A percentile compares a stretch with the other conserved stretches of the same genome.
Evolutionary conservation across 805 yeast genomes (phyloP).

Genomic region (Metschnikowia aberdeeniae): DNA sequence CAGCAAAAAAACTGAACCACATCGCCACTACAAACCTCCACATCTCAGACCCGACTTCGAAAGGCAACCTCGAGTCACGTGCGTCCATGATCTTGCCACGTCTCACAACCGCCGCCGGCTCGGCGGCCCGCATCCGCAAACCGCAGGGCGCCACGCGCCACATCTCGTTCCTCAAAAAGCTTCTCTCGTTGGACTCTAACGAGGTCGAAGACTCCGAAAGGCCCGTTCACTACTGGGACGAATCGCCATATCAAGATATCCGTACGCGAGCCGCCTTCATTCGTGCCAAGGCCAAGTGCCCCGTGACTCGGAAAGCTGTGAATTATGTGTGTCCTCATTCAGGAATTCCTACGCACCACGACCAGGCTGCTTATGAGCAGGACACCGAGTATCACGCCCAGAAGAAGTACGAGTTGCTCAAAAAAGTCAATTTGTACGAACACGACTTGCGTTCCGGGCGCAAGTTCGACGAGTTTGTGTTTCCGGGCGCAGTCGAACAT

Average conservation of each 20-base stretch:
- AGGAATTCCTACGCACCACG: slow-evolving; percentile 96
- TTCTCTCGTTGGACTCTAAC: slow-evolving; percentile 33
- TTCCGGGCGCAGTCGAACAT: slow-evolving; percentile 73
- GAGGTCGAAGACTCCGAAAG: slow-evolving; percentile 26
- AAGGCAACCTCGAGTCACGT: background rate
- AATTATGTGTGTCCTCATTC: slow-evolving; percentile 86
- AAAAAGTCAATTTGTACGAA: slow-evolving; percentile 86
- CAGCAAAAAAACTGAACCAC: background rate
- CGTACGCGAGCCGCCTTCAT: slow-evolving; percentile 90
- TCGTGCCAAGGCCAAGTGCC: slow-evolving; percentile 83
- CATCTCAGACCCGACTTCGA: too few species aligned
- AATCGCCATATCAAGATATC: slow-evolving; percentile 82
- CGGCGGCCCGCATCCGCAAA: background rate
- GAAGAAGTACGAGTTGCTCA: slow-evolving; percentile 67
- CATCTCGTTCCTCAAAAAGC: slow-evolving; percentile 36
- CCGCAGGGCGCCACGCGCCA: background rate
- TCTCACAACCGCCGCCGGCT: slow-evolving; percentile 1
- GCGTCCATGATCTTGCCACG: slow-evolving; percentile 2
- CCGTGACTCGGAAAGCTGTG: slow-evolving; percentile 78
- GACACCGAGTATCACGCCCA: slow-evolving; percentile 69
- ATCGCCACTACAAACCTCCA: background rate
- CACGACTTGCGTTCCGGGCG: slow-evolving; percentile 94
- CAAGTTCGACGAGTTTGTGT: slow-evolving; percentile 91
- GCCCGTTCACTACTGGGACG: slow-evolving; percentile 71
- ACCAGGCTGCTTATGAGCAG: slow-evolving; percentile 80